Evolutionary conservation across 73 alveolate genomes (phyloP).

Genomic region (Uronychia setigera): DNA sequence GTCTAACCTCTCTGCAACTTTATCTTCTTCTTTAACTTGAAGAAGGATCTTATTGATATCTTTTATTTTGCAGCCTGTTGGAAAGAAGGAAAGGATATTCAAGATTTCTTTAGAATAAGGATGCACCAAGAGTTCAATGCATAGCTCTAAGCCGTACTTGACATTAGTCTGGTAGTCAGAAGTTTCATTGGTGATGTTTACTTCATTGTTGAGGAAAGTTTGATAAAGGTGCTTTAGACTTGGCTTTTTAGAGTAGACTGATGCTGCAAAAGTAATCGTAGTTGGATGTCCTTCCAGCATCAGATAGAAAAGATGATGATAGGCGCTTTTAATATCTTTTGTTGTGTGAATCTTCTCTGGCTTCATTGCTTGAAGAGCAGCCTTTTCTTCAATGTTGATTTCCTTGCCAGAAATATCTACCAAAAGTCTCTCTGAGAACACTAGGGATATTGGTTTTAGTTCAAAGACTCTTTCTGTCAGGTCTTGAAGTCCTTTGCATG

Average conservation of each 20-base stretch:
- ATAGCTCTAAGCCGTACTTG: neutral
- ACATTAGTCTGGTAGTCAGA: neutral
- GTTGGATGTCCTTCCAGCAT: conserved; percentile 40
- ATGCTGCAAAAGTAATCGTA: conserved; percentile 36
- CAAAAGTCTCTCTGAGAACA: conserved; percentile 15
- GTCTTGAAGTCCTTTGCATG: conserved; percentile 8
- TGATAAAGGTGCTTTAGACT: neutral
- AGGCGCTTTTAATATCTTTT: conserved; percentile 19
- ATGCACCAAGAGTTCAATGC: neutral
- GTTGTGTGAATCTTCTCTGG: conserved; percentile 15
- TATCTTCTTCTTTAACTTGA: neutral
- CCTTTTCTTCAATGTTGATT: conserved; percentile 6
- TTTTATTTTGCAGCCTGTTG: neutral
- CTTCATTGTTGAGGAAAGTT: conserved; percentile 1
- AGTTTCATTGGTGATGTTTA: neutral
- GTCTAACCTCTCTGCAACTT: neutral
- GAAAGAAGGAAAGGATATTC: neutral
- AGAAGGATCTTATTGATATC: neutral
- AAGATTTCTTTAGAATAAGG: neutral
- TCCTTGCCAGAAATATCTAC: conserved; percentile 22
- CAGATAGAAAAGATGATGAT: conserved; percentile 26
- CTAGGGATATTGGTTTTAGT: conserved; percentile 6
- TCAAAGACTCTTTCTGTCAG: conserved; percentile 3
- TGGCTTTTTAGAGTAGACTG: neutral
- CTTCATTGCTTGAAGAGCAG: neutral